Base-by-base conservation (phyloP, 352 stramenopile species). In the Aphanomyces invadans region DNA sequence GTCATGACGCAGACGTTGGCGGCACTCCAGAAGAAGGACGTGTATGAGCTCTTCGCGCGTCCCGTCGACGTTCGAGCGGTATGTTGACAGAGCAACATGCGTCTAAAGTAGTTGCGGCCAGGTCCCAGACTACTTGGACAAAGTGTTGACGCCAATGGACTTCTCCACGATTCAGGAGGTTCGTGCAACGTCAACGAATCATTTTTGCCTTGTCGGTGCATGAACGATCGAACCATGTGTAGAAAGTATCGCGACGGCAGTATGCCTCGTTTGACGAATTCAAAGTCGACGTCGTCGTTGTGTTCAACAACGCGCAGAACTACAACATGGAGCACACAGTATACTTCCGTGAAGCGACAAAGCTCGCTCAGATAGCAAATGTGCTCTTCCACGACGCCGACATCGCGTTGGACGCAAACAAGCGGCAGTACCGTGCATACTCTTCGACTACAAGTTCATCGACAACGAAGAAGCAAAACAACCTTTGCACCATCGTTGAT, bases 291-390 rank as follows among this genome's bases (percentile, higher is more conserved):
- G 28, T 67, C n/a, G 25, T 67, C 3, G 32, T 56, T 21, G 60
- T 67, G 25, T 67, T 67, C 49, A 67, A 56, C 49, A 67, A 67
- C 25, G 60, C 60, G 2, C 60, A 67, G 25, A 54, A 67, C 31
- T 67, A 67, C 60, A 67, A 67, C 49, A 32, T 67, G 33, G 60
- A 67, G 49, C 21, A 48, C 21, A 67, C 60, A 23, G 31, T 46
- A 4, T 67, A 67, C 49, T 67, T 49, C 32, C 60, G 60, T 5
- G 39, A 67, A 26, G 60, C 60, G 5, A 19, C 46, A 3, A 57
- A 33, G n/a, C 49, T 67, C 31, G 39, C 52, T 21, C 10, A 19
- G 15, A 25, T 28, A 15, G 60, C 60, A 11, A n/a, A 19, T 21
- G 45, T 4, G 49, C 33, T 67, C 15, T 67, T 67, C 31, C 19